These are phyloP conservation scores for Globisporangium cystogenes DNA, from an alignment of 352 stramenopile genomes.

Conservation along the genomic window DNA sequence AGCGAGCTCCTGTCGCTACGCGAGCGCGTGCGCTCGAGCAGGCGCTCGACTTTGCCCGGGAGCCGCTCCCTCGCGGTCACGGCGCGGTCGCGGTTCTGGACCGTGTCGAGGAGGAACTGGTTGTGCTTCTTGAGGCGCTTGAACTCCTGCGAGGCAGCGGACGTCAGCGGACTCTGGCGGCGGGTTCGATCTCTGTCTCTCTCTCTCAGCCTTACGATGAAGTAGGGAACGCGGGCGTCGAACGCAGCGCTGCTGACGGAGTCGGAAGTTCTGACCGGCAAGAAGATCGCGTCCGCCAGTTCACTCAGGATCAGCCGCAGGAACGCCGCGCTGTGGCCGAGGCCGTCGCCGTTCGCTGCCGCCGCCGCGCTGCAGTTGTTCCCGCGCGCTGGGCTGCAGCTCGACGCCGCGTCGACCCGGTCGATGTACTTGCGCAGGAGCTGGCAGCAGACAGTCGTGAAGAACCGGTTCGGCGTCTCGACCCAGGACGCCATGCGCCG, in stretches of 20 bases:
- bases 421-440: conserved; percentile 62
- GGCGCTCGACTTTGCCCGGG: conserved; percentile 32
- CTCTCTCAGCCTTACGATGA: conserved; percentile 24
- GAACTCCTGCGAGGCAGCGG: conserved; percentile 35
- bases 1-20: conserved; percentile 16
- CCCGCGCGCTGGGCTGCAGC: not conserved
- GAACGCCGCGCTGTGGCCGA: conserved; percentile 38
- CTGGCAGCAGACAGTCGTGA: conserved; percentile 65
- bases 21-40: conserved; percentile 18
- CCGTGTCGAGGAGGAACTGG: conserved; percentile 37
- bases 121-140: conserved; percentile 46
- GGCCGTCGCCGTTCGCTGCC: conserved; percentile 1
- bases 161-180: too few species aligned
- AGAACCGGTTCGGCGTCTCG: conserved; percentile 69
- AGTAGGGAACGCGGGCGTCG: conserved; percentile 46
- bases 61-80: conserved; percentile 35
- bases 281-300: conserved; percentile 49
- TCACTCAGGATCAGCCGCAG: conserved; percentile 46
- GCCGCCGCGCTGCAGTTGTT: conserved; percentile 7
- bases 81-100: conserved; percentile 45
- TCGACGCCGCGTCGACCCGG: conserved; percentile 7
- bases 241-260: conserved; percentile 8
- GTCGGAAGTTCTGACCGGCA: conserved; percentile 12
- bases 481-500: conserved; percentile 70
- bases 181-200: too few species aligned